These are phyloP conservation scores for Tulasnella sp. DNA, from an alignment of 768 basidiomycete species.

Conservation along the genomic window DNA sequence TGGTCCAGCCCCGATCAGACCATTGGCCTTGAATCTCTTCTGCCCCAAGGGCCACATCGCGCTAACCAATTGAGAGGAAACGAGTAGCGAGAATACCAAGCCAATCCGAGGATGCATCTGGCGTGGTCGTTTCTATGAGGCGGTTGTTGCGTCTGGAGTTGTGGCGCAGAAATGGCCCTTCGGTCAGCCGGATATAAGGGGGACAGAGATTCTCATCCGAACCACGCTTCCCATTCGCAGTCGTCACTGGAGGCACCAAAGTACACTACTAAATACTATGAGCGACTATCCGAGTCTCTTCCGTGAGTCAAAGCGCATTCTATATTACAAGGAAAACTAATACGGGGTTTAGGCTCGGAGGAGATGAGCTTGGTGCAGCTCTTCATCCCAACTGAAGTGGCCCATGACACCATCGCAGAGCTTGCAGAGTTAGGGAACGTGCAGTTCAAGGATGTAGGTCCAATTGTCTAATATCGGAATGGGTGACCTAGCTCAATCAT, in stretches of 20 bases:
- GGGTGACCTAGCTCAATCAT: neutral
- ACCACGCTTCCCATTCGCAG: constrained; percentile 6
- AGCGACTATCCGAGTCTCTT: constrained; percentile 21
- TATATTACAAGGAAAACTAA: too few species aligned
- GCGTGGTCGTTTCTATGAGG: neutral
- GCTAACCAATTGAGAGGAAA: constrained; percentile 14
- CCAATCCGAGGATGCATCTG: neutral
- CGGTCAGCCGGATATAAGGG: neutral
- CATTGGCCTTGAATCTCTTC: constrained; percentile 77
- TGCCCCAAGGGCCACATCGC: constrained; percentile 70
- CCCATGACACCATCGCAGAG: constrained; percentile 92
- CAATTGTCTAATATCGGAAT: constrained; percentile 4
- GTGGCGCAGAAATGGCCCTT: too few species aligned
- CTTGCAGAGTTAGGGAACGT: constrained; percentile 92
- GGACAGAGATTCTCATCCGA: constrained; percentile 9
- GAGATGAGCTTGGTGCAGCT: constrained; percentile 97
- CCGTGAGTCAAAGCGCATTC: constrained; percentile 17
- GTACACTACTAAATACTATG: constrained; percentile 10
- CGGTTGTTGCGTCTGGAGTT: constrained; percentile 1
- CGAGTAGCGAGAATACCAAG: neutral
- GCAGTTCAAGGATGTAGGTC: constrained; percentile 89
- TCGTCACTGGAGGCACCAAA: neutral
- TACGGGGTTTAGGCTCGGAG: constrained; percentile 87
- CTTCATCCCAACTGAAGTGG: constrained; percentile 93
- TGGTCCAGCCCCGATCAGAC: constrained; percentile 66